Conservation (phyloP, 2,329 filamentous ascomycete genomes). For the Curvularia hawaiiensis region DNA sequence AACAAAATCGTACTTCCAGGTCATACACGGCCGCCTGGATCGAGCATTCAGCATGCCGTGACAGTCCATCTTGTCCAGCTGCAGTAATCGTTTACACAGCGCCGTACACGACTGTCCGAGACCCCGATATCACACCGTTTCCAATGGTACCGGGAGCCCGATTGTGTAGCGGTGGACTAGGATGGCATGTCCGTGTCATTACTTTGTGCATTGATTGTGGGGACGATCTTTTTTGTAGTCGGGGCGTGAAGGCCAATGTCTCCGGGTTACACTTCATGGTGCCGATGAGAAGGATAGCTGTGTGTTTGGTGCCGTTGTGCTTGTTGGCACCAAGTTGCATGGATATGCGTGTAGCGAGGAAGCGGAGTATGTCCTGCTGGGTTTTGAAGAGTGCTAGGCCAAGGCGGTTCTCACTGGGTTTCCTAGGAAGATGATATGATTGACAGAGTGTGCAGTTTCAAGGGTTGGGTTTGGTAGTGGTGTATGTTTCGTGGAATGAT, state of each 20-base stretch:
- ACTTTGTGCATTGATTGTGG: neutral
- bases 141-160: neutral
- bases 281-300: neutral
- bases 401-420: neutral
- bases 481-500: no score
- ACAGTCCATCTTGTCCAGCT: no score
- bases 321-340: neutral
- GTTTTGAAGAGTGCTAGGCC: neutral
- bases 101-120: no score
- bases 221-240: neutral
- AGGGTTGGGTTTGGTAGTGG: no score
- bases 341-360: neutral
- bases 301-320: neutral
- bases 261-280: neutral
- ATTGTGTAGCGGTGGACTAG: no score
- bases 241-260: neutral
- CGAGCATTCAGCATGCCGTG: no score
- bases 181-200: neutral
- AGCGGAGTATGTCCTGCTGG: neutral
- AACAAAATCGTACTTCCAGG: no score
- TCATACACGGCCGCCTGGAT: no score
- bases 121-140: neutral
- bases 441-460: no score
- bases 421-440: neutral
- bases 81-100: no score